Base-by-base conservation (phyloP, 148 eudicot genomes). In the Arctostaphylos glauca region DNA sequence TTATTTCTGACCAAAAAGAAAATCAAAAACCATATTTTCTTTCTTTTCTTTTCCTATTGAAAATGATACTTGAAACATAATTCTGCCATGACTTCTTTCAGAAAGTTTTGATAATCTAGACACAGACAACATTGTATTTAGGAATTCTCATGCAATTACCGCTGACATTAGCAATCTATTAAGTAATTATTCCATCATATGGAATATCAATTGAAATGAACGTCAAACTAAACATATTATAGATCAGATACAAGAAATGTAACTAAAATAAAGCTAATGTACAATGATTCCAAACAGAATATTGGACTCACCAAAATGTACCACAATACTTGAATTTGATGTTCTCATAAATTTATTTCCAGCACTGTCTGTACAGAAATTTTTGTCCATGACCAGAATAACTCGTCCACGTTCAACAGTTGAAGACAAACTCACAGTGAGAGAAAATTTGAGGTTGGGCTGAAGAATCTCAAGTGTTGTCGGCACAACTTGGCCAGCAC, bases 401-500 rank as follows among this genome's bases (percentile, higher is more conserved):
- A 89, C 87, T 79, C 98, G 83, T 83, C 99, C 99, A 76, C 85
- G 88, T 68, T 89, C 89, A 78, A 53, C 81, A 62, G 77, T 84
- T 43, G 93, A 73, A 81, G 94, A 89, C 85, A 96, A 84, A 48
- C 78, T 71, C 56, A 96, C 93, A 18, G 83, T 70, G 55, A 94
- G 56, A 41, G 98, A 90, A 84, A 86, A 94, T 84, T 84, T 86
- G 75, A 92, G 88, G 86, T 91, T 79, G 80, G 96, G 94, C 87
- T 94, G 83, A 75, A 96, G 85, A 70, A 87, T 83, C 59, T 83
- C 85, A 38, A 96, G 89, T 62, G 97, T 88, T 56, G 86, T 66
- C 68, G 99, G 99, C 78, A 94, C 73, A 72, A 96, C 94, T 87
- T 91, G 90, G 12, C 96, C 99, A 54, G 89, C 85, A 81, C 98